phyloP scores from a whole-genome alignment of 2,329 filamentous ascomycete genomes.

The Xylariales sp. region DNA sequence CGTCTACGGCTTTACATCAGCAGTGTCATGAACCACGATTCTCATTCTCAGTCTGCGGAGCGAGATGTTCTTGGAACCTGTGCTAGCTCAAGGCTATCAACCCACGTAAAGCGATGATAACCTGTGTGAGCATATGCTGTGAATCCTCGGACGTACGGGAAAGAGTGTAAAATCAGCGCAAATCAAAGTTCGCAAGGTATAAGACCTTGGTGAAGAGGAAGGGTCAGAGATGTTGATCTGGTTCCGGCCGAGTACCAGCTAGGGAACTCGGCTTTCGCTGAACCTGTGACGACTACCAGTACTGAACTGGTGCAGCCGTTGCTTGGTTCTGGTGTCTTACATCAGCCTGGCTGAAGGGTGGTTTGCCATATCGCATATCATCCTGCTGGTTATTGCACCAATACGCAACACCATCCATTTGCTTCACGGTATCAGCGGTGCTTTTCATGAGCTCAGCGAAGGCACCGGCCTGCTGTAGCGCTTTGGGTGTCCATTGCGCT shows the following conservation, averaged over 20 bases:
- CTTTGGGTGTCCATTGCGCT: slow-evolving; percentile 18
- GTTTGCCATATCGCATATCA: slow-evolving; percentile 6
- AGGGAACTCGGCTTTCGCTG: background rate
- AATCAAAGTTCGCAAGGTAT: too few species aligned
- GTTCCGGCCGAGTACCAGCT: too few species aligned
- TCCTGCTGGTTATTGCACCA: slow-evolving; percentile 23
- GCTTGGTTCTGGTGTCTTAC: background rate
- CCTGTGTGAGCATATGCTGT: too few species aligned
- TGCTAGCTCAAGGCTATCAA: slow-evolving; percentile 1
- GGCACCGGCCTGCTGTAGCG: slow-evolving; percentile 15
- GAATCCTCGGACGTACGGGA: too few species aligned
- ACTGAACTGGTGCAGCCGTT: background rate
- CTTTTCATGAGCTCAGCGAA: slow-evolving; percentile 19
- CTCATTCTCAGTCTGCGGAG: background rate
- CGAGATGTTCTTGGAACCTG: background rate
- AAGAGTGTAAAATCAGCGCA: too few species aligned
- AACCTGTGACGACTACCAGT: too few species aligned
- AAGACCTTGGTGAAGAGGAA: too few species aligned
- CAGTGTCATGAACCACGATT: background rate
- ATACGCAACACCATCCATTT: slow-evolving; percentile 24
- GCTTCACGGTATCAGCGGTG: slow-evolving; percentile 19
- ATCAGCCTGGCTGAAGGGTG: background rate
- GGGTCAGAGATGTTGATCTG: too few species aligned
- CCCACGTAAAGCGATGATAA: too few species aligned
- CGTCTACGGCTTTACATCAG: background rate